phyloP scores from a whole-genome alignment of 441 rosid genomes.

The Gossypium trilobum region DNA sequence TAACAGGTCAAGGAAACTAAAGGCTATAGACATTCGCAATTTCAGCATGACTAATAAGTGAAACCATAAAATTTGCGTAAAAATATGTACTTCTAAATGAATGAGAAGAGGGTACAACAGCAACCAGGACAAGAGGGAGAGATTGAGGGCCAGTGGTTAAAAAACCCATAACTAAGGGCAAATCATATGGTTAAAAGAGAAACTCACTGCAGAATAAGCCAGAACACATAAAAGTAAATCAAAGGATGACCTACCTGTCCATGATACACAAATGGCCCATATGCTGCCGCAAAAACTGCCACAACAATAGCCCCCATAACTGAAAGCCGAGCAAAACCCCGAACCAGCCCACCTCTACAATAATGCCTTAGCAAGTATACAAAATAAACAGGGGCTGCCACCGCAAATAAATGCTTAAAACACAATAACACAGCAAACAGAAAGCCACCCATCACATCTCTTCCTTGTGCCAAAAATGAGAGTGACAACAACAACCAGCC shows the following conservation, averaged over 20 bases:
- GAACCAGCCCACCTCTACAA: conserved; percentile 51
- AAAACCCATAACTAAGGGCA: background rate
- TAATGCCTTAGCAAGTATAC: conserved; percentile 75
- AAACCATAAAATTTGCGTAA: background rate
- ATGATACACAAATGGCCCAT: conserved; percentile 62
- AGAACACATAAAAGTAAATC: background rate
- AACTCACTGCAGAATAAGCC: background rate
- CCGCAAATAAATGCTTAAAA: conserved; percentile 87
- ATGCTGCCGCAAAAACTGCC: conserved; percentile 56
- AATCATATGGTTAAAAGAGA: background rate
- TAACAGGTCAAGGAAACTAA: conserved; percentile 2
- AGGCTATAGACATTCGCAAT: background rate
- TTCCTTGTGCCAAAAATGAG: conserved; percentile 66
- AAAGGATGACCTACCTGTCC: conserved; percentile 49
- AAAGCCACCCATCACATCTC: conserved; percentile 76
- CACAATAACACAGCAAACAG: conserved; percentile 63
- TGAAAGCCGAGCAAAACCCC: conserved; percentile 44
- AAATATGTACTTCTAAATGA: background rate
- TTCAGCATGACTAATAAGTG: background rate
- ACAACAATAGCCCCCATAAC: conserved; percentile 52
- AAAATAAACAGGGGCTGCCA: conserved; percentile 86
- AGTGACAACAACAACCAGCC: conserved; percentile 73
- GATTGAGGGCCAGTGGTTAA: background rate
- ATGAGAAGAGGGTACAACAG: background rate
- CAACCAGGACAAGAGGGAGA: too few relatives aligned